Conservation (phyloP, 495 filamentous ascomycete species). For the Talaromyces thailandensis region DNA sequence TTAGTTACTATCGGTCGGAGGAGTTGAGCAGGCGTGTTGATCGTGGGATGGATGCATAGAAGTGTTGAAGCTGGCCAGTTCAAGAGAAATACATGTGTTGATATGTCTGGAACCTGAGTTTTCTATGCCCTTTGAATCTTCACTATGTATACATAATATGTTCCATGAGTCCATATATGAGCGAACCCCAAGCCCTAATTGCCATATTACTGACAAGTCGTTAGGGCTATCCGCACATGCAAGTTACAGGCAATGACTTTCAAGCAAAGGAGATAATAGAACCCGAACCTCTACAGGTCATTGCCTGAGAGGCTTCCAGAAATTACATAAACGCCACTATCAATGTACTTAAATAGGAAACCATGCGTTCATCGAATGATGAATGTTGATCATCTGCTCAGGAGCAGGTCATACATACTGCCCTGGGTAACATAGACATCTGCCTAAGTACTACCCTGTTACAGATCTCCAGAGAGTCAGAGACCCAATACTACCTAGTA, state of each 20-base stretch:
- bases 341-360: background rate
- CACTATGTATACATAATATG: background rate
- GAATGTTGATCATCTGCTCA: background rate
- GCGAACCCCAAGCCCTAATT: background rate
- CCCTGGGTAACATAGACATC: background rate
- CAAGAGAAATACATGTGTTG: background rate
- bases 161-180: background rate
- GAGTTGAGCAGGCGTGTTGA: background rate
- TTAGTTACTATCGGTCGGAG: background rate
- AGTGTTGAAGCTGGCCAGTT: background rate
- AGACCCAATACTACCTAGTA: background rate
- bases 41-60: background rate
- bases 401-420: background rate
- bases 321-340: background rate
- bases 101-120: background rate
- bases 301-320: background rate
- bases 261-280: background rate
- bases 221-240: background rate
- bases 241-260: background rate
- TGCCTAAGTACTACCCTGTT: background rate
- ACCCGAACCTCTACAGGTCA: background rate
- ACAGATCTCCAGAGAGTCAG: background rate
- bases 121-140: background rate
- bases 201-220: background rate
- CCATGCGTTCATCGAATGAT: background rate